phyloP scores from a whole-genome alignment of 371 early-diverging fungal genomes.

The Syncephalis fuscata region DNA sequence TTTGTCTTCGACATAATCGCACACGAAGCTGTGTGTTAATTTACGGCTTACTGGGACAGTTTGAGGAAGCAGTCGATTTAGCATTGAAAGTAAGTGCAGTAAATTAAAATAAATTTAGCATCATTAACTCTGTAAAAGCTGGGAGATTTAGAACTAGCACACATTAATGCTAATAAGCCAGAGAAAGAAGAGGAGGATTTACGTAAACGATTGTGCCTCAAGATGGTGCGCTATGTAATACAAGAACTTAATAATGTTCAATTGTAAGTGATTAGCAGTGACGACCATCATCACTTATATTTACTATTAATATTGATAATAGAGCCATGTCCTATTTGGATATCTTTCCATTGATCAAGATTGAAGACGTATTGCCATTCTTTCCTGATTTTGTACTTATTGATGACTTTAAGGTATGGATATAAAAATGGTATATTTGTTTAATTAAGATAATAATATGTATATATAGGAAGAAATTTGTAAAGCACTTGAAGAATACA shows the following conservation, averaged over 20 bases:
- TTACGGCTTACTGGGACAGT: slow-evolving; percentile 64
- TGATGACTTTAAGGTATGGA: slow-evolving; percentile 72
- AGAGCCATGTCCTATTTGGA: slow-evolving; percentile 73
- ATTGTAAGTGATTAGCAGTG: slow-evolving; percentile 19
- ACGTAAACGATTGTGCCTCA: slow-evolving; percentile 79
- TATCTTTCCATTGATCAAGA: slow-evolving; percentile 63
- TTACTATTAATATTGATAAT: background rate
- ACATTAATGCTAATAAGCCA: slow-evolving; percentile 78
- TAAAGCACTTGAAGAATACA: slow-evolving; percentile 70
- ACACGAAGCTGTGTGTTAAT: slow-evolving; percentile 67
- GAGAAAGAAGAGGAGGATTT: slow-evolving; percentile 64
- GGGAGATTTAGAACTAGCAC: slow-evolving; percentile 71
- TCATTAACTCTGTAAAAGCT: slow-evolving; percentile 21
- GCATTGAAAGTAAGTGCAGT: slow-evolving; percentile 43
- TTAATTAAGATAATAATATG: too few relatives aligned
- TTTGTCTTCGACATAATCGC: slow-evolving; percentile 55
- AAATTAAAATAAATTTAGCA: background rate
- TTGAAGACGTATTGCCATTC: slow-evolving; percentile 88
- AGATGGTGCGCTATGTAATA: slow-evolving; percentile 79
- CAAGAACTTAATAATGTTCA: slow-evolving; percentile 66
- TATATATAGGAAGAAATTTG: slow-evolving; percentile 62
- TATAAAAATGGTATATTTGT: background rate
- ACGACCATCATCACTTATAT: background rate
- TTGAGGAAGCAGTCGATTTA: slow-evolving; percentile 75
- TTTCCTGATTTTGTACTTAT: slow-evolving; percentile 91